Base-by-base conservation (phyloP, 306 rosid species). In the Hippophae tibetana region DNA sequence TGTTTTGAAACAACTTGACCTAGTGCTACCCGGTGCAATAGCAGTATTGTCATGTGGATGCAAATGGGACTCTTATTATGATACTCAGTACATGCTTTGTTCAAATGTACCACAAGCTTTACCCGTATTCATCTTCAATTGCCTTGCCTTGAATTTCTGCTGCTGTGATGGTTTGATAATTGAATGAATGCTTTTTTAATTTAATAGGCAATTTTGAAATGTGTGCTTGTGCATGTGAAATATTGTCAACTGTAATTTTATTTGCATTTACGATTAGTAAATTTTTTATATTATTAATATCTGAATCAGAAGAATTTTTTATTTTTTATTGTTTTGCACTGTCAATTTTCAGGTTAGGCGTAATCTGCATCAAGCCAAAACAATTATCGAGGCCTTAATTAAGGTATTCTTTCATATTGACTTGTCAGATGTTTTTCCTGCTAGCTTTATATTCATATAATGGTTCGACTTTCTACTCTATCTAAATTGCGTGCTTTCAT, bases 361-460 rank as follows among this genome's bases (percentile, higher is more conserved):
- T 79, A 90, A 90, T 82, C 89, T 90, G 59, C 95, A 90, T 66
- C 97, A 90, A 81, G 97, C 97, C 41, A 90, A 90, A 84, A 84
- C 89, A 74, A 73, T 90, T 60, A 61, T 86, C 74, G 95, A 90
- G 62, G 82, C 97, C 64, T 73, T 90, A 76, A 90, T 90, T 63
- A 86, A 86, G 97, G 97, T 89, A 67, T 54, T 66, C 43, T 64
- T 42, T 53, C 54, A 63, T 47, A 43, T 56, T 65, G 69, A 44
- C 69, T 60, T 68, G 70, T 46, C 53, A 55, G 65, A 48, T 57
- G 26, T 38, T 57, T 50, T 6, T 63, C 46, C 27, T 13, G 10
- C 46, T 60, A 60, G 70, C 26, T 52, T 43, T 71, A 2, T 64
- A 12, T 13, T 54, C 46, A 63, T 46, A 13, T 60, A 42, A 51